Conservation (phyloP, 164 flowering plant genomes). For the Tinospora cordifolia region DNA sequence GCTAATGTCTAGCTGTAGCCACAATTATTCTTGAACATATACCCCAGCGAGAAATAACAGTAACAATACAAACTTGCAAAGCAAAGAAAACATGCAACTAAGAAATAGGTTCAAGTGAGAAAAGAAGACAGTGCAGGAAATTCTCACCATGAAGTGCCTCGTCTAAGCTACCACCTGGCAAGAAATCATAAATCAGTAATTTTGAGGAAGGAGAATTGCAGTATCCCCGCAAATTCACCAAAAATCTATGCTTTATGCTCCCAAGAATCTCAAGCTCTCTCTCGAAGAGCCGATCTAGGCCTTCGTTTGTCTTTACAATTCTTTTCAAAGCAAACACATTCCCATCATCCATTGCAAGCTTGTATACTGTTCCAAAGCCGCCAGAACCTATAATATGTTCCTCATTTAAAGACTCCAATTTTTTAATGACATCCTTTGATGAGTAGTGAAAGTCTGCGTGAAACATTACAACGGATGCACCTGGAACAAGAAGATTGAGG, state of each 20-base stretch:
- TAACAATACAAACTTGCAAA: not conserved
- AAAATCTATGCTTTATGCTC: constrained; percentile 82
- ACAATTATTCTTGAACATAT: too few relatives aligned
- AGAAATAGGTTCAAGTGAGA: not conserved
- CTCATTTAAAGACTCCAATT: constrained; percentile 71
- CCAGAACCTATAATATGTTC: constrained; percentile 88
- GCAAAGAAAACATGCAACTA: not conserved
- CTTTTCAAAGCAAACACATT: constrained; percentile 84
- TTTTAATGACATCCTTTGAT: constrained; percentile 86
- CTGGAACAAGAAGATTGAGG: constrained; percentile 38
- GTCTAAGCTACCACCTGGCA: constrained; percentile 92
- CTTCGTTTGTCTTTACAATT: constrained; percentile 77
- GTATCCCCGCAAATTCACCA: constrained; percentile 92
- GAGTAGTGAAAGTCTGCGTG: constrained; percentile 97
- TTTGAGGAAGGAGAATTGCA: constrained; percentile 95
- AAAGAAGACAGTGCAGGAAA: not conserved
- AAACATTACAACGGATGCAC: constrained; percentile 95
- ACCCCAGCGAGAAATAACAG: too few relatives aligned
- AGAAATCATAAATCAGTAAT: constrained; percentile 78
- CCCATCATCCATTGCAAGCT: constrained; percentile 97
- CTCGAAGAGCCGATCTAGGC: constrained; percentile 89
- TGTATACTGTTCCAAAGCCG: constrained; percentile 94
- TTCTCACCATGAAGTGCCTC: constrained; percentile 89
- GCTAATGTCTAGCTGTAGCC: too few relatives aligned
- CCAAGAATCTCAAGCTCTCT: constrained; percentile 98